Conservation (phyloP, 148 eudicot genomes). For the Cornus florida region DNA sequence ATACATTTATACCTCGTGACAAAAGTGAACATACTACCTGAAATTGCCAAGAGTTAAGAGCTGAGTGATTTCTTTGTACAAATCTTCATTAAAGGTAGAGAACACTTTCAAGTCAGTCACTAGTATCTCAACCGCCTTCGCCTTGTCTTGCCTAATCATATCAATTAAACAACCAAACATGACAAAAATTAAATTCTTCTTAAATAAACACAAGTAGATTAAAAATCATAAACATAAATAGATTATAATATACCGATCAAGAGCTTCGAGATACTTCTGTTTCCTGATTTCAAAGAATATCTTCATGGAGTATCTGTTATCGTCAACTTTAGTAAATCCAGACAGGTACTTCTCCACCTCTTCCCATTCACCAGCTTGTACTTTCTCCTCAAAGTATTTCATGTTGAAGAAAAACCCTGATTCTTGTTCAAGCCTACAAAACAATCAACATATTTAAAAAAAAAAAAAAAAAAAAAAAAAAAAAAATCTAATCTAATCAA, state of each 20-base stretch:
- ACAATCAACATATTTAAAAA: not conserved
- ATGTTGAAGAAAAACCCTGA: constrained; percentile 88
- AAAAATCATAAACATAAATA: not conserved
- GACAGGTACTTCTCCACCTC: constrained; percentile 86
- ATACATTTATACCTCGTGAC: not conserved
- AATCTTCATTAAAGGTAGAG: constrained; percentile 76
- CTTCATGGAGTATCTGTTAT: constrained; percentile 90
- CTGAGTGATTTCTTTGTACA: constrained; percentile 77
- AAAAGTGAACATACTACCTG: constrained; percentile 46
- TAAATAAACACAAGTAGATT: not conserved
- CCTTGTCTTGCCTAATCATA: constrained; percentile 69
- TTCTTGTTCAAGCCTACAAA: constrained; percentile 82
- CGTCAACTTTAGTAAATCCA: constrained; percentile 85
- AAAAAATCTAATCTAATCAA: too few species aligned
- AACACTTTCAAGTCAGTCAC: constrained; percentile 84
- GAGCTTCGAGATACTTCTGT: constrained; percentile 92
- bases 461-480: too few species aligned
- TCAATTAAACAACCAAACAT: constrained; percentile 19
- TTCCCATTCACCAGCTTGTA: constrained; percentile 86
- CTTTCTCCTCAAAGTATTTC: constrained; percentile 89
- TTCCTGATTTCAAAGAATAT: constrained; percentile 84
- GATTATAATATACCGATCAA: constrained; percentile 49
- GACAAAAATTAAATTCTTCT: constrained; percentile 4
- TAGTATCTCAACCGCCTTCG: constrained; percentile 79
- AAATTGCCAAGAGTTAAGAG: constrained; percentile 69